Evolutionary conservation across 441 rosid species (phyloP).

Genomic region (Monsonia emarginata): DNA sequence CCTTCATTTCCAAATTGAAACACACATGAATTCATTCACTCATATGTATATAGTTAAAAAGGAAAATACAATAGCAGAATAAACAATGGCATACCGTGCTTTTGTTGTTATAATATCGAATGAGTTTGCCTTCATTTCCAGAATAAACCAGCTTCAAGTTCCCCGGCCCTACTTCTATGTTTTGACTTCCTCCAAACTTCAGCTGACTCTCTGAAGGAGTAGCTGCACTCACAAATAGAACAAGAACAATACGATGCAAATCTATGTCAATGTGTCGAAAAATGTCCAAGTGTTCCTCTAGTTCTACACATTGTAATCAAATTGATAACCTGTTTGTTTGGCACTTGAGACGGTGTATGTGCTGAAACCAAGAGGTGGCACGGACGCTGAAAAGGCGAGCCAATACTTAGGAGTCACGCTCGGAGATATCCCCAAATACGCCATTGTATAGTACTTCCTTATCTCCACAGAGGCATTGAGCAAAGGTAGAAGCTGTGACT

Average conservation of each 20-base stretch:
- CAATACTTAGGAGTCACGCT: constrained; percentile 58
- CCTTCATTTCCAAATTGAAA: constrained; percentile 24
- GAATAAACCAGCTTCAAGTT: constrained; percentile 42
- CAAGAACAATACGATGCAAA: constrained; percentile 10
- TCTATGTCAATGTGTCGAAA: constrained; percentile 15
- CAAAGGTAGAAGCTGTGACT: constrained; percentile 72
- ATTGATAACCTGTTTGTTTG: constrained; percentile 48
- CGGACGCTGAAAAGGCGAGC: constrained; percentile 74
- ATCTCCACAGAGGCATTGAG: constrained; percentile 42
- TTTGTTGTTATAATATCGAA: constrained; percentile 30
- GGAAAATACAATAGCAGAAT: background rate
- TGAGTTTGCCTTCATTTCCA: constrained; percentile 40
- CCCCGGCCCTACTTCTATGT: constrained; percentile 46
- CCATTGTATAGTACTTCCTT: constrained; percentile 65
- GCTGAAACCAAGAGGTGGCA: constrained; percentile 91
- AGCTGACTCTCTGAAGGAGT: constrained; percentile 26
- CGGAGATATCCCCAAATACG: constrained; percentile 67
- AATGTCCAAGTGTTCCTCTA: background rate
- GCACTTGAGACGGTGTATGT: constrained; percentile 63
- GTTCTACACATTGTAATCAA: background rate
- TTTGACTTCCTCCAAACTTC: constrained; percentile 20
- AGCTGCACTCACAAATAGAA: constrained; percentile 24
- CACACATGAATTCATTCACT: constrained; percentile 2
- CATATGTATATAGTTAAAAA: background rate
- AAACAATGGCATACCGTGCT: constrained; percentile 26